phyloP scores from a whole-genome alignment of 345 rosid species.

The Limnanthes douglasii region DNA sequence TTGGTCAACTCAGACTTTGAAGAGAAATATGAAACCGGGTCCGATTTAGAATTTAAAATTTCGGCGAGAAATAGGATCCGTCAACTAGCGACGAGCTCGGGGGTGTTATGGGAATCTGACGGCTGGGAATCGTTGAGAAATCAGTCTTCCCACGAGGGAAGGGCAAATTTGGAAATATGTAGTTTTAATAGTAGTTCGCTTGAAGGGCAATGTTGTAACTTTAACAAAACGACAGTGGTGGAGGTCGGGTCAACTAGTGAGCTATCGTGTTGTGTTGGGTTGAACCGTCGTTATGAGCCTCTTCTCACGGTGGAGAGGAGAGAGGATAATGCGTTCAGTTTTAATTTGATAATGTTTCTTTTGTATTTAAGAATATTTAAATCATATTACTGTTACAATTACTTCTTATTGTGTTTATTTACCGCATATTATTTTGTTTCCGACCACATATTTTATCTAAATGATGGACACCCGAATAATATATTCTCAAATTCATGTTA shows the following conservation, averaged over 20 bases:
- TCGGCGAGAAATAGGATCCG: constrained; percentile 20
- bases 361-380: no score
- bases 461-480: no score
- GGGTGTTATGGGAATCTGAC: constrained; percentile 42
- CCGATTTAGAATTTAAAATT: not conserved
- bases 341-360: no score
- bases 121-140: constrained; percentile 38
- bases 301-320: constrained; percentile 8
- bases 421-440: no score
- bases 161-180: constrained; percentile 12
- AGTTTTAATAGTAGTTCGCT: not conserved
- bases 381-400: no score
- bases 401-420: no score
- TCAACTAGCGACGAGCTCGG: constrained; percentile 17
- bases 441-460: no score
- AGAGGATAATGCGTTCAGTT: no score
- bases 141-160: constrained; percentile 6
- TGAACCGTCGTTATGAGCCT: constrained; percentile 9
- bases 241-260: not conserved
- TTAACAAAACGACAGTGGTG: not conserved
- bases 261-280: constrained; percentile 1
- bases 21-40: constrained; percentile 7
- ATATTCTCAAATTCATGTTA: no score
- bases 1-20: constrained; percentile 32
- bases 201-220: constrained; percentile 8